Evolutionary conservation across 169 alveolate species (phyloP).

Genomic region (Plasmodium billcollinsi): DNA sequence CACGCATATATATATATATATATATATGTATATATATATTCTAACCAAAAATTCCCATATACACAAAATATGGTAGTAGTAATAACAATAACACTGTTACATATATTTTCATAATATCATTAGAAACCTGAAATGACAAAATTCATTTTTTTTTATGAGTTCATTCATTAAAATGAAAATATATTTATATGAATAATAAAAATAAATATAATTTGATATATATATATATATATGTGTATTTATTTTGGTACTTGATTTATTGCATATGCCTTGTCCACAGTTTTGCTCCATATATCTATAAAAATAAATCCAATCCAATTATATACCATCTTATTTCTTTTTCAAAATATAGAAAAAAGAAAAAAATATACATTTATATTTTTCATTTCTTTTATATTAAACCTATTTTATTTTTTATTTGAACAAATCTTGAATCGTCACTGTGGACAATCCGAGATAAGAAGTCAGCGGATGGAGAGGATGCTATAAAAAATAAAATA

Average conservation of each 20-base stretch:
- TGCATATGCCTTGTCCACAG: conserved; percentile 70
- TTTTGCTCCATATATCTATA: conserved; percentile 60
- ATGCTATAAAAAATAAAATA: conserved; percentile 28
- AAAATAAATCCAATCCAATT: background rate
- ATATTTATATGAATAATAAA: background rate
- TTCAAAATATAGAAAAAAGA: background rate
- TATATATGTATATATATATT: background rate
- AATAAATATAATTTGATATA: too few relatives aligned
- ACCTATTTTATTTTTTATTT: conserved; percentile 43
- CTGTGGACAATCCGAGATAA: conserved; percentile 65
- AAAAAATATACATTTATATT: background rate
- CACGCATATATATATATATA: background rate
- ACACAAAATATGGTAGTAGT: conserved; percentile 46
- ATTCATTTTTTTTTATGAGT: background rate
- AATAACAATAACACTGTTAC: conserved; percentile 27
- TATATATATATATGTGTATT: too few relatives aligned
- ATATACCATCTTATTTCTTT: background rate
- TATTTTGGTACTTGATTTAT: conserved; percentile 45
- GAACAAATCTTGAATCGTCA: conserved; percentile 55
- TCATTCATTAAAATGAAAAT: background rate
- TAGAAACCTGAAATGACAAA: conserved; percentile 27
- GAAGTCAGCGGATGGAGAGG: conserved; percentile 72
- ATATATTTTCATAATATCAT: conserved; percentile 46
- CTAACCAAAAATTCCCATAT: conserved; percentile 68
- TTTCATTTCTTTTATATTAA: background rate